phyloP scores from a whole-genome alignment of 225 moss, liverwort and hornwort genomes.

The Lunularia cruciata region DNA sequence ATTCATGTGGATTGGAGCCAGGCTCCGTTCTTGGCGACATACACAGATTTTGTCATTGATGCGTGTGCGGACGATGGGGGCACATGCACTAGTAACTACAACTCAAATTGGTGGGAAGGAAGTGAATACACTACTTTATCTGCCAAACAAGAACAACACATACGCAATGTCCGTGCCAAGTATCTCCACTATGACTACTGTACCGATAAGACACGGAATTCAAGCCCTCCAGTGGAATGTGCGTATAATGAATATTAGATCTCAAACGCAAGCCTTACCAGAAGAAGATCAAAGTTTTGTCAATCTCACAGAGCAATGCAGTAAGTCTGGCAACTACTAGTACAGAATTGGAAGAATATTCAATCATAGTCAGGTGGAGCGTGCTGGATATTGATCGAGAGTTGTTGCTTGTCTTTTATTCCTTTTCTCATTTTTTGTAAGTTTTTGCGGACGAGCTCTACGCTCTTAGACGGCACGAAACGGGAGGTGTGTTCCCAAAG shows the following conservation, averaged over 20 bases:
- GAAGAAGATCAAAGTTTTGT: too few species aligned
- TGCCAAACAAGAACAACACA: neutral
- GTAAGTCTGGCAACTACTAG: too few species aligned
- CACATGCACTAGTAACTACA: slow-evolving; percentile 11
- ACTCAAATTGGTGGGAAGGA: slow-evolving; percentile 29
- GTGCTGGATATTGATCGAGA: too few species aligned
- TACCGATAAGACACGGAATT: slow-evolving; percentile 22
- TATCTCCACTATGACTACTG: slow-evolving; percentile 50
- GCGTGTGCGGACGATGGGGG: slow-evolving; percentile 12
- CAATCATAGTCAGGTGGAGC: too few species aligned
- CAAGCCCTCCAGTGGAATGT: slow-evolving; percentile 43
- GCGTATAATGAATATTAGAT: slow-evolving; percentile 29
- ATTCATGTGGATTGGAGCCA: slow-evolving; percentile 30
- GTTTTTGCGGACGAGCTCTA: too few species aligned
- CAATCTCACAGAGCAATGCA: too few species aligned
- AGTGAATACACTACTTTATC: slow-evolving; percentile 10
- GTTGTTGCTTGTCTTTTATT: too few species aligned
- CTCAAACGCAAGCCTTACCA: too few species aligned
- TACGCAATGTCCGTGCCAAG: slow-evolving; percentile 17
- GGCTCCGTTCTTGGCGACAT: slow-evolving; percentile 27
- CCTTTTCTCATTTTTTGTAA: too few species aligned
- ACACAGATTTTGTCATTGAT: slow-evolving; percentile 26
- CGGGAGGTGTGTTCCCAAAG: too few species aligned
- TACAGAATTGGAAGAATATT: too few species aligned
- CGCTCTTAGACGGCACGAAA: too few species aligned